These are phyloP conservation scores for Cryphonectria nitschkei DNA, from an alignment of 2,329 filamentous ascomycete species.

Conservation along the genomic window DNA sequence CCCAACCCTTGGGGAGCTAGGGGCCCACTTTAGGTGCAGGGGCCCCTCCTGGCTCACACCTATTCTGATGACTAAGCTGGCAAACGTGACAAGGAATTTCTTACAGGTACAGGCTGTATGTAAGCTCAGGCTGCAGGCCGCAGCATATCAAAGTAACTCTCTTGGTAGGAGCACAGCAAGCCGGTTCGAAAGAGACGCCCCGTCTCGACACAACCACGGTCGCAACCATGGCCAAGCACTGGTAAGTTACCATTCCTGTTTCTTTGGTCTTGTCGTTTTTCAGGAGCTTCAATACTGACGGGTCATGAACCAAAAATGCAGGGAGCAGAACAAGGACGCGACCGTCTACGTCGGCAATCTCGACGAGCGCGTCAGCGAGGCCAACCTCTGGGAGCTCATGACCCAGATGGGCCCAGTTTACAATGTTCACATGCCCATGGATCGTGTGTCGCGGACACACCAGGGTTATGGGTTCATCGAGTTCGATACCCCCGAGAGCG, in stretches of 20 bases:
- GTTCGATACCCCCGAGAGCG: slow-evolving; percentile 92
- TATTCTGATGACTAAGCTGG: slow-evolving; percentile 11
- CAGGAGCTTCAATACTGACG: slow-evolving; percentile 11
- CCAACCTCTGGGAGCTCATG: slow-evolving; percentile 96
- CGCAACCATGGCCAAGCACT: slow-evolving; percentile 38
- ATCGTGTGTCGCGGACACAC: slow-evolving; percentile 94
- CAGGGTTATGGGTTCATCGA: slow-evolving; percentile 99
- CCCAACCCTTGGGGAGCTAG: slow-evolving; percentile 3
- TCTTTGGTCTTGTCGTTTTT: neutral
- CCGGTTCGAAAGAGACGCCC: neutral
- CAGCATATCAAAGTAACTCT: neutral
- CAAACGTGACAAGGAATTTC: neutral
- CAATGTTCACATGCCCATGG: slow-evolving; percentile 97
- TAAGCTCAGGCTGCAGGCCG: neutral
- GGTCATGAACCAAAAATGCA: slow-evolving; percentile 39
- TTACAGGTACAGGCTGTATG: neutral
- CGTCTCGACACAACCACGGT: slow-evolving; percentile 3
- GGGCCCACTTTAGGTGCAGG: neutral
- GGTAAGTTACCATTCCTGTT: slow-evolving; percentile 29
- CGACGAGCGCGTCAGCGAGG: slow-evolving; percentile 91
- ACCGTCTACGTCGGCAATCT: slow-evolving; percentile 98
- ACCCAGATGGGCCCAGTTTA: slow-evolving; percentile 95
- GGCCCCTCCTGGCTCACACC: slow-evolving; percentile 1
- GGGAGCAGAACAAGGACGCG: slow-evolving; percentile 97
- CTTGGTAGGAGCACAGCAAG: neutral